Base-by-base conservation (phyloP, 345 rosid genomes). In the Geranium rotundifolium region DNA sequence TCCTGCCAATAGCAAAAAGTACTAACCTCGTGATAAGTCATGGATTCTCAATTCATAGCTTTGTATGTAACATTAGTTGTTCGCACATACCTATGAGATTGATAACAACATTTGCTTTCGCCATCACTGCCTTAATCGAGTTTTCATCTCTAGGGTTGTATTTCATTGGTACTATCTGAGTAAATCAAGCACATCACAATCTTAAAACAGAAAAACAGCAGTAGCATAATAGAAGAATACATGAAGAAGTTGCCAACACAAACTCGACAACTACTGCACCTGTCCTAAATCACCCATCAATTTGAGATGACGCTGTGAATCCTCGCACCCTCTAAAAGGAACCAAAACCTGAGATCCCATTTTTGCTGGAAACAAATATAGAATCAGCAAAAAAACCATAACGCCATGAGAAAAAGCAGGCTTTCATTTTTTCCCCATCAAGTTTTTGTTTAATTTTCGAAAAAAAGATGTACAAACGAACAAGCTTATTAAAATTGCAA, bases 281-380 rank as follows among this genome's bases (percentile, higher is more conserved):
- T 95, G 97, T 65, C 97, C 99, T 77, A 95, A 81, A 78, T 95
- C 99, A 63, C 99, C 99, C 99, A 90, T 90, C 89, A 95, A 73
- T 76, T 95, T 95, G 69, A 95, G 96, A 76, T 95, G 97, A 60
- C 96, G 85, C 68, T 81, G 89, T 64, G 64, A 66, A 72, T 95
- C 99, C 84, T 95, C 99, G 46, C 88, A 88, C 62, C 96, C 96
- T 52, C 97, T 85, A 67, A 90, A 95, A 61, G 99, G 99, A 75
- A 95, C 97, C 29, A 95, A 79, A 30, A 90, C 97, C 72, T 95
- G 99, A 55, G 99, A 81, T 65, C 97, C 97, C 90, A 82, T 83
- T 83, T 90, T 90, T 60, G 97, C 97, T 90, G 77, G 60, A 72
- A 76, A 6, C 8, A 12, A 46, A 46, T 46, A 46, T 14, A 46